Evolutionary conservation across 768 basidiomycete genomes (phyloP), one percentile per base, ranked within the genome.

Genomic region (Agaricus blazei): DNA sequence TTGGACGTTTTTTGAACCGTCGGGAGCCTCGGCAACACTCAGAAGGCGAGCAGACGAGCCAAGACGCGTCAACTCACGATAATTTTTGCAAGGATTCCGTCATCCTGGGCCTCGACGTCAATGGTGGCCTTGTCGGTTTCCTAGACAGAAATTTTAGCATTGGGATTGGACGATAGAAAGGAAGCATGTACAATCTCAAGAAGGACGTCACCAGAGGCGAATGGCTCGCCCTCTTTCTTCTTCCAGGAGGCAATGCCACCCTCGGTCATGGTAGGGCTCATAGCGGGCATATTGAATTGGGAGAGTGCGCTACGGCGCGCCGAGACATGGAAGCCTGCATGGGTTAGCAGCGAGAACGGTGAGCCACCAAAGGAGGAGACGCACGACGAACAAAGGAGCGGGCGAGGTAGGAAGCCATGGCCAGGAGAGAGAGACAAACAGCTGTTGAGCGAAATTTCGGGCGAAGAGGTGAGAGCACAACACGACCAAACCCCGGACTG

Each of bases 81-180:
- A 62, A 99, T 97, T 82, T 98, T 98, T 50, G 90, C 95, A 57
- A 99, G 76, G 60, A 98, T 74, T 62, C 97, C 97, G 63, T 99
- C 97, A 42, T 98, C 97, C 75, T 95, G 95, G 8, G 97, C 93
- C 74, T 99, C 97, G 36, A 99, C 96, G 74, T 99, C 97, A 72
- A 99, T 98, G 47, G 94, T 95, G 23, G 97, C 96, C 81, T 99
- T 99, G 87, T 99, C 97, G 52, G 97, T 99, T 87, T 99, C 97
- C 93, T 96, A 59, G 12, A 46, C 57, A 45, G 40, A 58, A 28
- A 54, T 36, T 49, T 61, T n/a, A 62, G 58, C 47, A 48, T 58
- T 49, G 27, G 28, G 34, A 23, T 11, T 24, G 43, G n/a, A 41
- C 36, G 46, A 45, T 47, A 52, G 44, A 40, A 38, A 52, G 43